Percentiles rank a stretch among this genome's conserved stretches.
Evolutionary conservation across 805 yeast species (phyloP).

Genomic region (Ogataea paraovalis): DNA sequence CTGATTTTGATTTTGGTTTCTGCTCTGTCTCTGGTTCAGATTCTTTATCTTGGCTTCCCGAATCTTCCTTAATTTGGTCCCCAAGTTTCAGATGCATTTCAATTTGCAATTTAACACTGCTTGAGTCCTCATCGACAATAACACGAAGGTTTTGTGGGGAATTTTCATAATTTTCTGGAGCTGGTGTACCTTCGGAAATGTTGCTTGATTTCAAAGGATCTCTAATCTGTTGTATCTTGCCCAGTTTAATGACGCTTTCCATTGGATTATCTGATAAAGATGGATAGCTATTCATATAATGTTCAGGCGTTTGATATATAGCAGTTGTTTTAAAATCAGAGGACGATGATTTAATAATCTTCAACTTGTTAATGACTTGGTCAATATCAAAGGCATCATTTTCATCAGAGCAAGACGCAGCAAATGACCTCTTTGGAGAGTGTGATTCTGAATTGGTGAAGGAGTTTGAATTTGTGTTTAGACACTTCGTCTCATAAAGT

Average conservation of each 20-base stretch:
- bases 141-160: constrained; percentile 10
- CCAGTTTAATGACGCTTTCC: constrained; percentile 16
- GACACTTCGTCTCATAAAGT: constrained; percentile 23
- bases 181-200: background rate
- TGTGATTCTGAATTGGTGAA: background rate
- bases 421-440: background rate
- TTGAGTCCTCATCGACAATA: constrained; percentile 26
- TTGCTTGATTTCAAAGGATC: constrained; percentile 17
- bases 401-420: background rate
- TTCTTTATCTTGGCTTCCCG: background rate
- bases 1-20: background rate
- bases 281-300: background rate
- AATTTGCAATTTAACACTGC: constrained; percentile 18
- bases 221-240: constrained; percentile 15
- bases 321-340: background rate
- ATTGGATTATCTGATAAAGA: background rate
- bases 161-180: background rate
- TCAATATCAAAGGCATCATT: constrained; percentile 6
- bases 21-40: background rate
- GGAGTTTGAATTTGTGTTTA: constrained; percentile 3
- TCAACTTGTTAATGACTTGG: constrained; percentile 10
- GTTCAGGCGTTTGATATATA: background rate
- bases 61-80: background rate
- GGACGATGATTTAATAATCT: background rate
- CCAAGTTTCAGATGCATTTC: constrained; percentile 14